Evolutionary conservation across 352 stramenopile genomes (phyloP), one percentile per base, ranked within the genome.

Genomic region (Phytophthora chlamydospora): DNA sequence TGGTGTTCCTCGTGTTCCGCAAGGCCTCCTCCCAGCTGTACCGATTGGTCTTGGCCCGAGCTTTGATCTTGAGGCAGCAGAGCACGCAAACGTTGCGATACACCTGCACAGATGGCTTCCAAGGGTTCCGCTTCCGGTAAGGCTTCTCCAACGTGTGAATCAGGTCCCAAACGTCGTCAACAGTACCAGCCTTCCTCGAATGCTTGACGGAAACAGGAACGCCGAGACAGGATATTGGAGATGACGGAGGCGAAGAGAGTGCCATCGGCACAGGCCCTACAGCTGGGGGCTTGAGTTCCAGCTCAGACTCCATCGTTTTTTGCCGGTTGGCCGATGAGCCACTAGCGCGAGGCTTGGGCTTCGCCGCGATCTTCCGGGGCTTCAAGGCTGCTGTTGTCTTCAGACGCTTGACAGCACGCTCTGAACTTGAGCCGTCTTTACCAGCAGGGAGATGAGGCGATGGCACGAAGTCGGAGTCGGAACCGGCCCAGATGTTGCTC

Each of bases 11-110:
- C 9, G 52, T 60, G 41, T 38, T 60, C 2, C 41, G 41, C 2
- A 60, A 29, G 4, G 31, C 52, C 34, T 46, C 41, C 41, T 60
- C 52, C 41, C 40, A 52, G 31, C 32, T 52, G 41, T 45, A 60
- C 2, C 19, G 32, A 12, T 21, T 51, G 1, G 32, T 45, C 16
- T 32, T 60, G 3, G 16, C 2, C 14, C 41, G 17, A 8, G 2
- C 32, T 32, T 46, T 34, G 6, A 52, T 21, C 5, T n/a, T 4
- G 6, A 40, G 24, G 19, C 52, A 52, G 29, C 52, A 52, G 7
- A 60, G 11, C 2, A 60, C 3, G 21, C 52, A 60, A 32, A 60
- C 31, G 6, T 51, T 44, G 31, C n/a, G 17, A 14, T 51, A 59
- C 12, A 45, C 0, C 12, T 35, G 2, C 6, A 8, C 0, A 21